Evolutionary conservation across 2,329 filamentous ascomycete species (phyloP), one percentile per base, ranked within the genome.

Genomic region (Cordyceps fumosorosea): DNA sequence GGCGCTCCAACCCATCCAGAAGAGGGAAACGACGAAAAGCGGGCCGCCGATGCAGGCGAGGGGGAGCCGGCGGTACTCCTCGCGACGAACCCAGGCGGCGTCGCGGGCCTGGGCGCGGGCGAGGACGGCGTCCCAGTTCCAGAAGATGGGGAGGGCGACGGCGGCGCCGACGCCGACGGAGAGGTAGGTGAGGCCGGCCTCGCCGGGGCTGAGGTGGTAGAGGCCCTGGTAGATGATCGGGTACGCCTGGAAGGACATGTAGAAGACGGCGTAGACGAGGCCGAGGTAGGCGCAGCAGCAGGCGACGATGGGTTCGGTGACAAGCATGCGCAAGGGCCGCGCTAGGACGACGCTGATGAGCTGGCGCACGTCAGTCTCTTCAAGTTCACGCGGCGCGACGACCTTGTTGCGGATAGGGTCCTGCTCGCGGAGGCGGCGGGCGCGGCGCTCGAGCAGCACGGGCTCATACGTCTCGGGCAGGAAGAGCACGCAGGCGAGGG

Each of bases 171-270:
- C 75, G 53, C 85, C 85, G 62, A 93, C 86, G 34, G 88, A 83
- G 7, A 92, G 77, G 73, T 89, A 91, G 5, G 84, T 79, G 1
- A 92, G 78, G 1, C 89, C 89, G 37, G 84, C 83, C 32, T 84
- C 78, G 22, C 89, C 87, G 0, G 86, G 78, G 3, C 80, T 83
- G 64, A 91, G 83, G 34, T 77, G 76, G 71, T 91, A 91, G 4
- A 86, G 70, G 26, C 75, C 70, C 65, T 82, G 76, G 72, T 90
- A 93, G 65, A 91, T 88, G 64, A 87, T 79, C 1, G 86, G 86
- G 71, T 88, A 93, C 2, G 88, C 87, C 71, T 91, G 85, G 67
- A 93, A 91, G 69, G 86, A 91, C 75, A 93, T 89, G 78, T 84
- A 84, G 69, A 84, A 83, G 66, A 84, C 82, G 55, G 78, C 82